These are phyloP conservation scores for Calcarisporium arbuscula DNA, from an alignment of 2,329 filamentous ascomycete species.

Conservation along the genomic window DNA sequence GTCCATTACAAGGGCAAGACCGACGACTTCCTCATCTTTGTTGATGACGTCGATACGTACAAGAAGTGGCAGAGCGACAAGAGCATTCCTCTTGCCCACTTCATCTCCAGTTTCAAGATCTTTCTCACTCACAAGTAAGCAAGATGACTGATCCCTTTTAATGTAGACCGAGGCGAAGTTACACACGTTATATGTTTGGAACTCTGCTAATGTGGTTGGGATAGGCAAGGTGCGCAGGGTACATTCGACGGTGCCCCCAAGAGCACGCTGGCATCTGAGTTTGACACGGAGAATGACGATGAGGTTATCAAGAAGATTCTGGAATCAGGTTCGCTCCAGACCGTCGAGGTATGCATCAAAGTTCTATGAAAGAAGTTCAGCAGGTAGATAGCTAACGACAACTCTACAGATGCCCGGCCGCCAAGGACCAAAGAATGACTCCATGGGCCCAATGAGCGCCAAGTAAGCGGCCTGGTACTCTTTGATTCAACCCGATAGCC, in stretches of 20 bases:
- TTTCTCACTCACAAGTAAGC: slow-evolving; percentile 85
- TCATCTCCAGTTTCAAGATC: slow-evolving; percentile 83
- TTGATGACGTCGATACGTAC: slow-evolving; percentile 55
- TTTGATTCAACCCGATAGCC: not conserved
- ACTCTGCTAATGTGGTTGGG: slow-evolving; percentile 9
- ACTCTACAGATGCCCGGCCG: slow-evolving; percentile 43
- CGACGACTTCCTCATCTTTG: slow-evolving; percentile 54
- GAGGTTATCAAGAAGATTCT: slow-evolving; percentile 78
- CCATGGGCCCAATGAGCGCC: slow-evolving; percentile 35
- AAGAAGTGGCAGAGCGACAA: slow-evolving; percentile 80
- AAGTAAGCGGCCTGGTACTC: slow-evolving; percentile 24
- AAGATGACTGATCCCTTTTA: slow-evolving; percentile 1
- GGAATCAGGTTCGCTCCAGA: slow-evolving; percentile 65
- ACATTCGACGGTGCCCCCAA: slow-evolving; percentile 72
- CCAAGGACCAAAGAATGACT: slow-evolving; percentile 47
- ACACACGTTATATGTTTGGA: not conserved
- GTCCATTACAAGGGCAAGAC: slow-evolving; percentile 74
- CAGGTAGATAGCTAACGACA: slow-evolving; percentile 5
- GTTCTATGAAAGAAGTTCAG: not conserved
- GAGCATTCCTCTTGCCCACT: slow-evolving; percentile 72
- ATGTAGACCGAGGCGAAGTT: no score
- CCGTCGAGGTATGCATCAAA: slow-evolving; percentile 39
- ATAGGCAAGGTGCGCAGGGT: slow-evolving; percentile 80
- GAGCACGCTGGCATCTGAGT: slow-evolving; percentile 71
- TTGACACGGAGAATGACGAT: slow-evolving; percentile 73